A percentile compares a stretch with the other conserved stretches of the same genome.
These are phyloP conservation scores for Pseudonitzschia delicatissima DNA, from an alignment of 108 stramenopile species.

Conservation along the genomic window DNA sequence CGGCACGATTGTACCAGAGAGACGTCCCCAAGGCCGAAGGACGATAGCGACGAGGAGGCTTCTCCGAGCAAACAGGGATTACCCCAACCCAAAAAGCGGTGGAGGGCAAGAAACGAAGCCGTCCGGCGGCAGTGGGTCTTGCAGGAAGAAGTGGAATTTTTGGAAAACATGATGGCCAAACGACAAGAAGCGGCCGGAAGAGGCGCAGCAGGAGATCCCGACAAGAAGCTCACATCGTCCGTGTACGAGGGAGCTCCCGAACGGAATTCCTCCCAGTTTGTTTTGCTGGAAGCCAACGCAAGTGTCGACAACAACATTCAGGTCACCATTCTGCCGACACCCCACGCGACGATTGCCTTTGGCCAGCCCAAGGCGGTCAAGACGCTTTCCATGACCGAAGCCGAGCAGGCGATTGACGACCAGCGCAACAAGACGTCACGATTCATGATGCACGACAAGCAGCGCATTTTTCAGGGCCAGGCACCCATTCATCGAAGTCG, in stretches of 20 bases:
- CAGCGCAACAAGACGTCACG: slow-evolving; percentile 54
- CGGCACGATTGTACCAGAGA: slow-evolving; percentile 71
- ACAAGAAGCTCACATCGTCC: slow-evolving; percentile 10
- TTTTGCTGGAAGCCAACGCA: slow-evolving; percentile 36
- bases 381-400: slow-evolving; percentile 68
- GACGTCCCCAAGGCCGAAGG: slow-evolving; percentile 78
- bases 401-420: slow-evolving; percentile 73
- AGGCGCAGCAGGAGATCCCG: neutral
- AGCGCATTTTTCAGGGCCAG: slow-evolving; percentile 24
- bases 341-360: slow-evolving; percentile 65
- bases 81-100: slow-evolving; percentile 56
- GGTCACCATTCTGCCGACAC: slow-evolving; percentile 46
- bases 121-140: slow-evolving; percentile 77
- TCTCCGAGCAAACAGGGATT: slow-evolving; percentile 34
- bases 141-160: slow-evolving; percentile 73
- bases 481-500: slow-evolving; percentile 29
- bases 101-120: slow-evolving; percentile 46
- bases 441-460: slow-evolving; percentile 73
- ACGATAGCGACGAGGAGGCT: slow-evolving; percentile 58
- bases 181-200: slow-evolving; percentile 26
- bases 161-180: slow-evolving; percentile 61
- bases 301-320: slow-evolving; percentile 29
- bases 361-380: slow-evolving; percentile 67
- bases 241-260: slow-evolving; percentile 79
- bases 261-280: slow-evolving; percentile 71